Conservation (phyloP, 2,329 filamentous ascomycete species). For the Diaporthe amygdali region DNA sequence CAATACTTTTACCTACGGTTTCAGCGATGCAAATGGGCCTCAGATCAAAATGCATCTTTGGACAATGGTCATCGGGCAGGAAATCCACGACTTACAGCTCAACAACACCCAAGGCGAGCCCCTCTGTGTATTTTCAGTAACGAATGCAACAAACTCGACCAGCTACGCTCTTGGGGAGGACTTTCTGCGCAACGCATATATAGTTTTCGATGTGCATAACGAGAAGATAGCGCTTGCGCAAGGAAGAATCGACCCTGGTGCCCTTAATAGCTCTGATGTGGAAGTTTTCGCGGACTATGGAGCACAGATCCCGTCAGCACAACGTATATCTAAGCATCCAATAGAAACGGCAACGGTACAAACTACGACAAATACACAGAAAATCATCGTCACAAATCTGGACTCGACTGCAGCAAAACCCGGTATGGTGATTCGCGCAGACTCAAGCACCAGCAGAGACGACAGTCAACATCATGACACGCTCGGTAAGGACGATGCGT, state of each 20-base stretch:
- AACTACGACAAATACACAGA: not conserved
- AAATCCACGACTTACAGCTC: not conserved
- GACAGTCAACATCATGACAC: not conserved
- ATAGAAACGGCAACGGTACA: not conserved
- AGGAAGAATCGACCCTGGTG: not conserved
- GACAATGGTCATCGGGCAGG: not conserved
- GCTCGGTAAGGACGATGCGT: not conserved
- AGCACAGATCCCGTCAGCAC: not conserved
- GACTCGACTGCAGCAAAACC: not conserved
- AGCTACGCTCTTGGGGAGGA: not conserved
- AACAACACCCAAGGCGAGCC: not conserved
- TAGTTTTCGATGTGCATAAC: not conserved
- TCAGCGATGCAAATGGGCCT: not conserved
- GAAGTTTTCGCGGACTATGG: not conserved
- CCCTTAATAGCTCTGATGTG: not conserved
- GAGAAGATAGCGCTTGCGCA: not conserved
- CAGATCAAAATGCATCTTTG: not conserved
- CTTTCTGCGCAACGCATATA: not conserved
- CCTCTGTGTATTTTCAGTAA: not conserved
- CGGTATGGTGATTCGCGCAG: not conserved
- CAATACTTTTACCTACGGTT: not conserved
- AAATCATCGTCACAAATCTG: not conserved
- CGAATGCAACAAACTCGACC: not conserved
- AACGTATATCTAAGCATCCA: not conserved
- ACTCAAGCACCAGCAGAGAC: not conserved